Conservation (phyloP, 257 asterid genomes). For the Haberlea rhodopensis region DNA sequence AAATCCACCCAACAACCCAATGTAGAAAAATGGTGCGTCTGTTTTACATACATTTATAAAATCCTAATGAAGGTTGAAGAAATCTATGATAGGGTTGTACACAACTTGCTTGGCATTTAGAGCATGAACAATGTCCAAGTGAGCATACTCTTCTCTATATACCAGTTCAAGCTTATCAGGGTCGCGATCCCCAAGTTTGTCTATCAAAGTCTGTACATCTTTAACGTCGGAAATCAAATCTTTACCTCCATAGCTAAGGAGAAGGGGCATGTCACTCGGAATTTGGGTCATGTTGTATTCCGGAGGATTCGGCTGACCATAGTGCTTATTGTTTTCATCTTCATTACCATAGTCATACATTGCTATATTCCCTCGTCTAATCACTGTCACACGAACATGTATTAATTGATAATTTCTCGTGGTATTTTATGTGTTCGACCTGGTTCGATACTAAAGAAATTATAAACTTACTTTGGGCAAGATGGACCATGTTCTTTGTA, state of each 20-base stretch:
- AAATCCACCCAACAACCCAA: too few relatives aligned
- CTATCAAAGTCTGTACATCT: conserved; percentile 47
- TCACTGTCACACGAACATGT: conserved; percentile 36
- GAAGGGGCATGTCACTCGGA: conserved; percentile 45
- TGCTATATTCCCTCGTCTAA: conserved; percentile 39
- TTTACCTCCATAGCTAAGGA: conserved; percentile 54
- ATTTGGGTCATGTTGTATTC: conserved; percentile 42
- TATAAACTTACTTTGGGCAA: conserved; percentile 60
- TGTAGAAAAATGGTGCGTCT: too few relatives aligned
- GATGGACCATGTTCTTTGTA: conserved; percentile 70
- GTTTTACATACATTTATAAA: too few relatives aligned
- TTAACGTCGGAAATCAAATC: conserved; percentile 47
- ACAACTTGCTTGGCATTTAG: conserved; percentile 50
- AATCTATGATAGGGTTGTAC: conserved; percentile 47
- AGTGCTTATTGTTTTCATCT: conserved; percentile 37
- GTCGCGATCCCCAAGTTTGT: conserved; percentile 33
- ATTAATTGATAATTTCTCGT: not conserved
- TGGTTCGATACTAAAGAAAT: not conserved
- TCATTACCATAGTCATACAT: conserved; percentile 49
- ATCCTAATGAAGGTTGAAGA: conserved; percentile 31
- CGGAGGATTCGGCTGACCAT: conserved; percentile 55
- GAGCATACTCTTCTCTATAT: conserved; percentile 49
- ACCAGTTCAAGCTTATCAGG: conserved; percentile 44
- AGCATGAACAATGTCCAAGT: conserved; percentile 46
- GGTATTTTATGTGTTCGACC: not conserved